phyloP scores from a whole-genome alignment of 2,329 filamentous ascomycete genomes.

The Lomentospora prolificans region DNA sequence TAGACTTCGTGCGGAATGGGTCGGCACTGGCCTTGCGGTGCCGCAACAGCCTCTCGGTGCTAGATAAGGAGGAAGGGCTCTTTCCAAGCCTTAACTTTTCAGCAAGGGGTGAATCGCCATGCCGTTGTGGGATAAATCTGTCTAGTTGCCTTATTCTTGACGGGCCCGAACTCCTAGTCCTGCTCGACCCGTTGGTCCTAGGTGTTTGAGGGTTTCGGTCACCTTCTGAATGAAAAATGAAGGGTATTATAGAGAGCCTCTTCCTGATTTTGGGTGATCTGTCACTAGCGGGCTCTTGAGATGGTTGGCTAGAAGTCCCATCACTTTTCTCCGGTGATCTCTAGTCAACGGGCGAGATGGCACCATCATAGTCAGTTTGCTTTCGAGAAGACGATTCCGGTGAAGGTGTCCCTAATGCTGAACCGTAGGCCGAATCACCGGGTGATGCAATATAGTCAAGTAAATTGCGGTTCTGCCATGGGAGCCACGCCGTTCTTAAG shows the following conservation, averaged over 20 bases:
- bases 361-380: not conserved
- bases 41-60: constrained; percentile 3
- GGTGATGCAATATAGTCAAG: not conserved
- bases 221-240: not conserved
- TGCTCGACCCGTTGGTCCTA: not conserved
- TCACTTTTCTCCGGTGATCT: not conserved
- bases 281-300: not conserved
- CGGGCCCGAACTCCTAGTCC: not conserved
- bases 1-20: constrained; percentile 2
- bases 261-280: not conserved
- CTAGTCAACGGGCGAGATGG: not conserved
- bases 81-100: constrained; percentile 4
- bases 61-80: not conserved
- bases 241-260: constrained; percentile 1
- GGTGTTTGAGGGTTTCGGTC: not conserved
- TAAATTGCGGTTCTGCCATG: not conserved
- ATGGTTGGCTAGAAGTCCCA: not conserved
- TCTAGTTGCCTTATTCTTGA: not conserved
- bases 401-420: not conserved
- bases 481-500: not conserved
- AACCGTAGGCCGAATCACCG: constrained; percentile 6
- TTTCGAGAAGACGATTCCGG: not conserved
- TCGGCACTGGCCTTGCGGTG: constrained; percentile 3
- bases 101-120: not conserved
- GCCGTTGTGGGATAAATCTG: constrained; percentile 7